Evolutionary conservation across 2,329 filamentous ascomycete genomes (phyloP).

Genomic region (Cadophora sp.): DNA sequence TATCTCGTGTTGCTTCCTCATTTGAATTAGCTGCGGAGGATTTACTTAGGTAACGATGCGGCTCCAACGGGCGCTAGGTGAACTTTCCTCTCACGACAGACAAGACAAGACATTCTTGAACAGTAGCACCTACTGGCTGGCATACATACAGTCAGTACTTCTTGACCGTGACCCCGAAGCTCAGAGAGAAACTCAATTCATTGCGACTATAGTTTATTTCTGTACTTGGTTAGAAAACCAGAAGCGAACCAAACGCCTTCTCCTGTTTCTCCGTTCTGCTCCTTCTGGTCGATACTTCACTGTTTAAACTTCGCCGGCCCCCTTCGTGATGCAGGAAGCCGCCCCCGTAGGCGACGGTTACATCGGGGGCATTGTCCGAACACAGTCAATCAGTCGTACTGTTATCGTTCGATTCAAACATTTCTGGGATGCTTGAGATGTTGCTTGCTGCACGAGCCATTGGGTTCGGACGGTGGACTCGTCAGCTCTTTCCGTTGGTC

Average conservation of each 20-base stretch:
- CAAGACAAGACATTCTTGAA: too few species aligned
- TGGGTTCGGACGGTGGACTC: constrained; percentile 1
- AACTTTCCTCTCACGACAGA: neutral
- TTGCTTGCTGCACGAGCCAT: neutral
- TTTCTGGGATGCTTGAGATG: neutral
- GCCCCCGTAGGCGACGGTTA: neutral
- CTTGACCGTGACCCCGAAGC: neutral
- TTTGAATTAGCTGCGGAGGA: neutral
- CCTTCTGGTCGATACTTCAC: neutral
- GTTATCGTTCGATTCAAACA: neutral
- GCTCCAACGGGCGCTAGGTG: neutral
- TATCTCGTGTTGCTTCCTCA: neutral
- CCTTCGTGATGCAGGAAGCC: neutral
- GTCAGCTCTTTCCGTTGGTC: neutral
- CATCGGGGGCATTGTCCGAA: neutral
- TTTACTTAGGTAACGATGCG: neutral
- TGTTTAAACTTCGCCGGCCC: neutral
- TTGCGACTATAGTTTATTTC: neutral
- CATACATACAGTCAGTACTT: too few species aligned
- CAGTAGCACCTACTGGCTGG: too few species aligned
- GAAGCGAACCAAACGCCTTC: too few species aligned
- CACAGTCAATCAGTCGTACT: neutral
- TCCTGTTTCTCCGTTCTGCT: neutral
- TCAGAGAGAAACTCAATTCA: neutral
- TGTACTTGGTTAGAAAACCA: too few species aligned